Conservation (phyloP, 768 basidiomycete species). For the Tylopilus felleus region DNA sequence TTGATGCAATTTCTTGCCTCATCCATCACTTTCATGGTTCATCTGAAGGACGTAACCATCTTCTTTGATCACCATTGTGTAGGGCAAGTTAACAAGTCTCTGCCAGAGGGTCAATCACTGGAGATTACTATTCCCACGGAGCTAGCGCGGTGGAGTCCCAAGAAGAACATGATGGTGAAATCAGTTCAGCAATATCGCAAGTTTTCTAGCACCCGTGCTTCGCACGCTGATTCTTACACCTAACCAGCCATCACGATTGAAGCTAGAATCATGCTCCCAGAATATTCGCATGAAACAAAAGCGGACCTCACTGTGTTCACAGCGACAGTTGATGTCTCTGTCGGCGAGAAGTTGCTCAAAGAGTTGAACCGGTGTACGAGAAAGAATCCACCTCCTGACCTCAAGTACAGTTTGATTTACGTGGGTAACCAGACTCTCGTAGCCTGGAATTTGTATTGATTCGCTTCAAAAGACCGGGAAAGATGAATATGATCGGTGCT, state of each 20-base stretch:
- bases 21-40: conserved; percentile 87
- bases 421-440: not conserved
- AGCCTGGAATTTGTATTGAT: not conserved
- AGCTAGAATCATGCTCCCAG: not conserved
- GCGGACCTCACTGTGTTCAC: not conserved
- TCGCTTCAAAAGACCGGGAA: not conserved
- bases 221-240: not conserved
- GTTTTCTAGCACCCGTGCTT: not conserved
- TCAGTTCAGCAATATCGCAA: not conserved
- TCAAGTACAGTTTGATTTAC: conserved; percentile 1
- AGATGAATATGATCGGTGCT: not conserved
- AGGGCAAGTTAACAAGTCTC: conserved; percentile 56
- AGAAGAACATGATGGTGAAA: conserved; percentile 63
- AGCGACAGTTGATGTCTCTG: not conserved
- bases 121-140: conserved; percentile 48
- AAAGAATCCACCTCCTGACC: not conserved
- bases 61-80: conserved; percentile 73
- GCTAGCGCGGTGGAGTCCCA: conserved; percentile 50
- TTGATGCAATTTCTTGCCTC: conserved; percentile 87
- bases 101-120: conserved; percentile 40
- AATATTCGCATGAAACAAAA: not conserved
- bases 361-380: not conserved
- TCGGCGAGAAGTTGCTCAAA: not conserved
- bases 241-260: not conserved
- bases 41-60: conserved; percentile 68